Evolutionary conservation across 495 filamentous ascomycete genomes (phyloP).

Genomic region (Echria macrotheca): DNA sequence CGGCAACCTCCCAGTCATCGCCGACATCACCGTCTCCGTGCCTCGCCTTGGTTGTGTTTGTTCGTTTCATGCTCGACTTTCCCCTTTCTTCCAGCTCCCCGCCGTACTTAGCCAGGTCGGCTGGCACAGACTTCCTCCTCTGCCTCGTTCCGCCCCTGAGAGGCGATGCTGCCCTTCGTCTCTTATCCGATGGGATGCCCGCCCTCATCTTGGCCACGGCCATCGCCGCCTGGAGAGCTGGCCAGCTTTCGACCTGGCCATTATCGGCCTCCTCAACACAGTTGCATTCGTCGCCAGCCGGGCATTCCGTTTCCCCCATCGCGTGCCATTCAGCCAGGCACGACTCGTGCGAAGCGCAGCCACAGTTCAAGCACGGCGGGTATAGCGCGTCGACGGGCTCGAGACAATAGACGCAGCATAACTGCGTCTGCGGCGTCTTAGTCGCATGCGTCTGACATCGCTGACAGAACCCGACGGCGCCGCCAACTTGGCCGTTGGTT

Average conservation of each 20-base stretch:
- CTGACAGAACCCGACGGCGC: constrained; percentile 51
- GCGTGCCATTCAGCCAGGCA: constrained; percentile 51
- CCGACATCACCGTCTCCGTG: constrained; percentile 13
- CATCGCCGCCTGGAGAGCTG: constrained; percentile 18
- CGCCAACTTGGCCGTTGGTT: constrained; percentile 27
- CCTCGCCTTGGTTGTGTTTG: neutral
- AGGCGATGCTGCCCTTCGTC: neutral
- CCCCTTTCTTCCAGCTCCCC: constrained; percentile 11
- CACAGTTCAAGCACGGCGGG: constrained; percentile 54
- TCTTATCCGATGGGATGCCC: neutral
- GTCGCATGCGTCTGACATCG: constrained; percentile 39
- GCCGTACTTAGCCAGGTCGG: constrained; percentile 18
- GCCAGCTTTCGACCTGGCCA: constrained; percentile 39
- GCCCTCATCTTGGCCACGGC: neutral
- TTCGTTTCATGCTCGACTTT: neutral
- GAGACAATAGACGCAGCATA: constrained; percentile 55
- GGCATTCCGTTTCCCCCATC: constrained; percentile 41
- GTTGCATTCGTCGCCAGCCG: constrained; percentile 44
- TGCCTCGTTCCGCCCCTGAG: constrained; percentile 3
- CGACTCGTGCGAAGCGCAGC: constrained; percentile 53
- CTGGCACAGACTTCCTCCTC: constrained; percentile 20
- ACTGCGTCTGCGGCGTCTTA: constrained; percentile 46
- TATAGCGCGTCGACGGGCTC: constrained; percentile 53
- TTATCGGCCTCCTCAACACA: constrained; percentile 38
- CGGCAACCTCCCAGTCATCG: constrained; percentile 27